Evolutionary conservation across 1,284 basidiomycete species (phyloP).

Genomic region (Pseudozyma pruni): DNA sequence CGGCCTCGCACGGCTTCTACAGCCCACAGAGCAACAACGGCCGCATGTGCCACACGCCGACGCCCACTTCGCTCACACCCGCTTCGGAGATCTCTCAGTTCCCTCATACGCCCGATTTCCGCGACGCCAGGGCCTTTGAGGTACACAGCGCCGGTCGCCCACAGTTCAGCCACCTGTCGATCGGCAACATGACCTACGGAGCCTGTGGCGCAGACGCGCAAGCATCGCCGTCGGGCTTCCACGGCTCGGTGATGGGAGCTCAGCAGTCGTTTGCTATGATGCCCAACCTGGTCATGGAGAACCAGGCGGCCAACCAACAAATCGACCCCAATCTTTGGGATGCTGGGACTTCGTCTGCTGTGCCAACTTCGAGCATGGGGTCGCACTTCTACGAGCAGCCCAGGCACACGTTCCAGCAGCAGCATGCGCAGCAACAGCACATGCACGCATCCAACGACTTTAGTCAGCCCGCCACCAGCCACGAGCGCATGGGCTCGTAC

Average conservation of each 20-base stretch:
- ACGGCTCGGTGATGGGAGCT: conserved; percentile 5
- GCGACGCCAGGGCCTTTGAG: conserved; percentile 20
- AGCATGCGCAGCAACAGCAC: conserved; percentile 10
- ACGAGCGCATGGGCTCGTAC: conserved; percentile 13
- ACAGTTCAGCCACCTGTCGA: conserved; percentile 25
- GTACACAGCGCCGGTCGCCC: conserved; percentile 4
- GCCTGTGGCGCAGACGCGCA: conserved; percentile 10
- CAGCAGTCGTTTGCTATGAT: conserved; percentile 13
- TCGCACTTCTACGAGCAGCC: conserved; percentile 26
- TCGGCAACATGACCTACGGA: conserved; percentile 22
- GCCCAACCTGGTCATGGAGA: conserved; percentile 10
- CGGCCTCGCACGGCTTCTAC: conserved; percentile 20
- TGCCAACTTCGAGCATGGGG: conserved; percentile 9
- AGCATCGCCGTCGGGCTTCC: conserved; percentile 1
- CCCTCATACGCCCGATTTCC: conserved; percentile 35
- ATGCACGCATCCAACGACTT: conserved; percentile 1
- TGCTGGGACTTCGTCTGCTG: conserved; percentile 2
- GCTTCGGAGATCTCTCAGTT: conserved; percentile 28
- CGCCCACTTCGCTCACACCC: conserved; percentile 29
- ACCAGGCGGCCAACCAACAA: conserved; percentile 13
- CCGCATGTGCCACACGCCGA: conserved; percentile 23
- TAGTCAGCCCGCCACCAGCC: conserved; percentile 4
- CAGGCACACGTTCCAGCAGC: conserved; percentile 6
- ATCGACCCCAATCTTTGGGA: conserved; percentile 31
- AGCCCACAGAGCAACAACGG: conserved; percentile 23